These are phyloP conservation scores for Suillus hirtellus DNA, from an alignment of 768 basidiomycete species.

Conservation along the genomic window DNA sequence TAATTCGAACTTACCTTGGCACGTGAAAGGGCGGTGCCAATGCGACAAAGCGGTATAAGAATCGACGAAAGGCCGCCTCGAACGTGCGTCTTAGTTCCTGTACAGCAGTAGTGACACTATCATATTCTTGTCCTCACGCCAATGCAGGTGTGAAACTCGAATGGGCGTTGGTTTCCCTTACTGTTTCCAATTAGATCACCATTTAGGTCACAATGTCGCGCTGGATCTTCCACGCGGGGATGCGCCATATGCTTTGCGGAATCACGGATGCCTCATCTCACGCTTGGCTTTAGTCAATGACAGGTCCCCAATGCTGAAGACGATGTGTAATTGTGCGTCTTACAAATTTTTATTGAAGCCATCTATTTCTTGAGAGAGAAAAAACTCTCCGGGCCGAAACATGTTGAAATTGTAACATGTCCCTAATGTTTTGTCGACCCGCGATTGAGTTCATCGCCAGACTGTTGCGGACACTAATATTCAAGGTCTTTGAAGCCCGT, in stretches of 20 bases:
- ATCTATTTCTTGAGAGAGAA: not conserved
- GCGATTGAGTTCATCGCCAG: not conserved
- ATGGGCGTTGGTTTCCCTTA: not conserved
- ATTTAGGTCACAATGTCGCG: not conserved
- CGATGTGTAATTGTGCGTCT: not conserved
- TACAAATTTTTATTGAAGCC: not conserved
- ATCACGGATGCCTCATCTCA: not conserved
- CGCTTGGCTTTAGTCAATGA: not conserved
- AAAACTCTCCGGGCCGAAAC: not conserved
- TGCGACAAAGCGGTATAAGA: not conserved
- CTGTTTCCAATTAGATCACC: not conserved
- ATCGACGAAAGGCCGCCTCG: not conserved
- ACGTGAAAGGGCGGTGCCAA: not conserved
- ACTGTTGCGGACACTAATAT: not conserved
- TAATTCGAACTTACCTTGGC: not conserved
- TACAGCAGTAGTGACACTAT: not conserved
- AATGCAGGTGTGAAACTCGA: not conserved
- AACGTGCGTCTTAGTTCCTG: slow-evolving; percentile 3
- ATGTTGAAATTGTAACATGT: not conserved
- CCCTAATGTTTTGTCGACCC: not conserved
- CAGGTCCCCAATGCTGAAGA: not conserved
- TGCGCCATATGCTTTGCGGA: slow-evolving; percentile 2
- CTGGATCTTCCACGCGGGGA: not conserved
- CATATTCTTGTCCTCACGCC: not conserved
- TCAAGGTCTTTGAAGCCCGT: not conserved